Evolutionary conservation across 2,329 filamentous ascomycete genomes (phyloP), one percentile per base, ranked within the genome.

Genomic region (Cadophora gregata): DNA sequence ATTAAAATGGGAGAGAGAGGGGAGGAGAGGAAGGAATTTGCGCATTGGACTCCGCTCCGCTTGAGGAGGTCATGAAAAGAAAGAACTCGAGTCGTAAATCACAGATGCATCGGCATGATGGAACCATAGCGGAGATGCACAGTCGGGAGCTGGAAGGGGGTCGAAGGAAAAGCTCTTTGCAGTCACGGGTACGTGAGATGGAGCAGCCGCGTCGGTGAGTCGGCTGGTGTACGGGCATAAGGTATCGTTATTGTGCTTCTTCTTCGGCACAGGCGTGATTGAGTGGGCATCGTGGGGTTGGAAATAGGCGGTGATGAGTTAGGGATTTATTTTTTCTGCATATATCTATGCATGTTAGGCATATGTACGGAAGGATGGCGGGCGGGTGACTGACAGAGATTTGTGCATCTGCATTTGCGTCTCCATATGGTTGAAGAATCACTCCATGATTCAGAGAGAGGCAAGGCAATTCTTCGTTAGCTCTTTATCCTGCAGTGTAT

Each of bases 161-260:
- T n/a, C n/a, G n/a, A n/a, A n/a, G n/a, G 38, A 42, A 42, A 42
- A 42, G 38, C 24, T 53, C 50, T 53, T 31, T 53, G n/a, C 50
- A 53, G n/a, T n/a, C n/a, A n/a, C n/a, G n/a, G n/a, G n/a, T 53
- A n/a, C n/a, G n/a, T n/a, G 50, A 53, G 50, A 31, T 53, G 50
- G 50, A 50, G 47, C 12, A 42, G 42, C 24, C 48, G 48, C 24
- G 24, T 51, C 24, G 48, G 48, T 27, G 4, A 42, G 5, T 42
- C 14, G 38, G 38, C n/a, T n/a, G n/a, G n/a, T n/a, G n/a, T n/a
- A n/a, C n/a, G n/a, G n/a, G n/a, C n/a, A n/a, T n/a, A n/a, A n/a
- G n/a, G n/a, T n/a, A n/a, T n/a, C n/a, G n/a, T 42, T 16, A 12
- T 16, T 42, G 12, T 42, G 10, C 38, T 4, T 42, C 8, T 42